phyloP scores from a whole-genome alignment of 768 basidiomycete genomes.

The Psilocybe subaeruginosa region DNA sequence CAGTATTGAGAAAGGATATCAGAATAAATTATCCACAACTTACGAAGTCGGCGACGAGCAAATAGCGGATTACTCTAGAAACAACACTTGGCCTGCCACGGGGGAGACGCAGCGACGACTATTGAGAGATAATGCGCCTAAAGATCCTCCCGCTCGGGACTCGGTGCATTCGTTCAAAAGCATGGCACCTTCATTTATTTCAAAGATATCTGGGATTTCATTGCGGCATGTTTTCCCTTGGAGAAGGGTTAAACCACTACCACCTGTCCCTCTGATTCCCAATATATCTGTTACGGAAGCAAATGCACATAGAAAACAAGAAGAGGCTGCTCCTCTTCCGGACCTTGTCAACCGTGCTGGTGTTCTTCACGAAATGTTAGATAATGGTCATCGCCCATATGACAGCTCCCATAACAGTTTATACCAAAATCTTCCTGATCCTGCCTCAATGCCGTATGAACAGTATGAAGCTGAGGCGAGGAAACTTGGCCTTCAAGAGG shows the following conservation, averaged over 20 bases:
- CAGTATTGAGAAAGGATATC: slow-evolving; percentile 20
- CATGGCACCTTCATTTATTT: slow-evolving; percentile 53
- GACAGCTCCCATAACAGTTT: slow-evolving; percentile 36
- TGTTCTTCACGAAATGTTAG: slow-evolving; percentile 49
- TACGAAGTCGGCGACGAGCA: slow-evolving; percentile 22
- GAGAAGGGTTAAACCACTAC: slow-evolving; percentile 56
- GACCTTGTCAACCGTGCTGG: slow-evolving; percentile 55
- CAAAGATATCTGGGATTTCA: slow-evolving; percentile 46
- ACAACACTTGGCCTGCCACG: slow-evolving; percentile 11
- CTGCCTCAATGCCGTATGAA: slow-evolving; percentile 7
- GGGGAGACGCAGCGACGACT: slow-evolving; percentile 16
- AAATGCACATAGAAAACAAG: slow-evolving; percentile 43
- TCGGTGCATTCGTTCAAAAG: slow-evolving; percentile 52
- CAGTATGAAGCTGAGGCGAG: slow-evolving; percentile 12
- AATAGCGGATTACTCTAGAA: slow-evolving; percentile 14
- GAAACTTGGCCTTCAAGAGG: slow-evolving; percentile 8
- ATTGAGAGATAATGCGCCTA: slow-evolving; percentile 8
- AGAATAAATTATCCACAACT: slow-evolving; percentile 24
- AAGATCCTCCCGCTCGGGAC: slow-evolving; percentile 28
- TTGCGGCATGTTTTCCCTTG: slow-evolving; percentile 39
- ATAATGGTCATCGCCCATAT: slow-evolving; percentile 57
- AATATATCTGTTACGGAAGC: slow-evolving; percentile 46
- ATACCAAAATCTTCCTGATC: slow-evolving; percentile 20
- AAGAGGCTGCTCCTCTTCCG: slow-evolving; percentile 50
- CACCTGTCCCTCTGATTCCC: slow-evolving; percentile 59